Percentiles rank a stretch among this genome's conserved stretches.
phyloP scores from a whole-genome alignment of 345 rosid genomes.

The Eucalyptus paniculata region DNA sequence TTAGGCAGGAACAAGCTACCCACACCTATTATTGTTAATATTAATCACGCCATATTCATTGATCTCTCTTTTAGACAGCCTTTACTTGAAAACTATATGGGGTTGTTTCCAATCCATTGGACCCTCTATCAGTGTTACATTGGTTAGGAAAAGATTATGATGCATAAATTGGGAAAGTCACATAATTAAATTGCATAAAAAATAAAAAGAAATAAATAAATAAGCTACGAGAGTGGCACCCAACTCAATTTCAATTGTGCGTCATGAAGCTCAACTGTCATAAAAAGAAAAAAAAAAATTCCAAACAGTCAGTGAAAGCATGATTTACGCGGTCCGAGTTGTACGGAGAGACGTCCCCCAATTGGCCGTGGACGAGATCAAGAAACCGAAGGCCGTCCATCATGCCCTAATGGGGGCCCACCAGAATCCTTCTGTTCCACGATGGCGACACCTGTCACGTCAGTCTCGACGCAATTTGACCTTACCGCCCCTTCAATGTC shows the following conservation, averaged over 20 bases:
- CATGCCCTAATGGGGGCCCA: neutral
- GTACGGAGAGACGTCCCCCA: neutral
- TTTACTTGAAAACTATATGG: neutral
- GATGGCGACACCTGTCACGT: neutral
- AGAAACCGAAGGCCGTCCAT: neutral
- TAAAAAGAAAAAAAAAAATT: neutral
- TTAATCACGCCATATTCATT: fast-evolving
- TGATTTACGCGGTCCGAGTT: neutral
- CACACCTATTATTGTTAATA: fast-evolving
- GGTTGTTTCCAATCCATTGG: neutral
- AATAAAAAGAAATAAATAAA: no score
- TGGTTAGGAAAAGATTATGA: no score
- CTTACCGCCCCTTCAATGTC: neutral
- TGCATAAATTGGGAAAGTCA: no score
- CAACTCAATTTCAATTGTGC: no score
- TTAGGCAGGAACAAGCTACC: neutral
- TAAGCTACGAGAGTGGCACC: no score
- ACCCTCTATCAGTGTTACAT: no score
- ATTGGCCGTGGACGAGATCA: neutral
- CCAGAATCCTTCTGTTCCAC: neutral
- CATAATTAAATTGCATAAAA: neutral
- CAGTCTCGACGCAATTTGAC: neutral
- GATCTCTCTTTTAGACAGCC: no score
- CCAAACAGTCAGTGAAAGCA: neutral
- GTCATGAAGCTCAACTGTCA: no score